Conservation (phyloP, 129 eudicot genomes). For the Chrysanthemum seticuspe region DNA sequence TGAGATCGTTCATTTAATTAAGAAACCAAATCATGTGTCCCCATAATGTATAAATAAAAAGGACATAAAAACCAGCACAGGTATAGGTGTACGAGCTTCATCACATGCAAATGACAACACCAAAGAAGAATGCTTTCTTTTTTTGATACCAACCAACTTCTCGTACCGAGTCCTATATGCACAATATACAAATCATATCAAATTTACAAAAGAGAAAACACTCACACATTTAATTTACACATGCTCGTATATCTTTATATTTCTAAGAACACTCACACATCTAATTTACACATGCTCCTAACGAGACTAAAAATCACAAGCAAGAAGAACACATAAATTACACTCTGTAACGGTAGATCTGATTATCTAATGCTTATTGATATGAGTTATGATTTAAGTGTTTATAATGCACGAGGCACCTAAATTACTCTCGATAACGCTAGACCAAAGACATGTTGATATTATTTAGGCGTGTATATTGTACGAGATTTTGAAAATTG, state of each 20-base stretch:
- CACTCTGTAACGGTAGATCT: too few species aligned
- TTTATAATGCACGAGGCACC: too few species aligned
- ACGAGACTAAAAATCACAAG: background rate
- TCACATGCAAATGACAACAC: constrained; percentile 5
- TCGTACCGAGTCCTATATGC: background rate
- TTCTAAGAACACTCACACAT: background rate
- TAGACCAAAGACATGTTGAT: too few species aligned
- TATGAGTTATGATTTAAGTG: too few species aligned
- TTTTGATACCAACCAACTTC: background rate
- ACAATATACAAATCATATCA: background rate
- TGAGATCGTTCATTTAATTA: background rate
- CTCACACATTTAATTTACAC: background rate
- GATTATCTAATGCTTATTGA: too few species aligned
- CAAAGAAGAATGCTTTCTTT: background rate
- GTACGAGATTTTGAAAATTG: too few species aligned
- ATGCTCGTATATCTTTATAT: background rate
- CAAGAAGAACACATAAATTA: too few species aligned
- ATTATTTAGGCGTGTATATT: too few species aligned
- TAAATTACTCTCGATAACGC: too few species aligned
- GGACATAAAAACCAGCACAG: background rate
- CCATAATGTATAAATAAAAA: background rate
- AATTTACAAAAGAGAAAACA: background rate
- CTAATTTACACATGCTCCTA: background rate
- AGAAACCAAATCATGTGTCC: background rate
- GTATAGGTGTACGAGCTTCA: background rate